Base-by-base conservation (phyloP, 805 yeast genomes). In the Metschnikowia similis region DNA sequence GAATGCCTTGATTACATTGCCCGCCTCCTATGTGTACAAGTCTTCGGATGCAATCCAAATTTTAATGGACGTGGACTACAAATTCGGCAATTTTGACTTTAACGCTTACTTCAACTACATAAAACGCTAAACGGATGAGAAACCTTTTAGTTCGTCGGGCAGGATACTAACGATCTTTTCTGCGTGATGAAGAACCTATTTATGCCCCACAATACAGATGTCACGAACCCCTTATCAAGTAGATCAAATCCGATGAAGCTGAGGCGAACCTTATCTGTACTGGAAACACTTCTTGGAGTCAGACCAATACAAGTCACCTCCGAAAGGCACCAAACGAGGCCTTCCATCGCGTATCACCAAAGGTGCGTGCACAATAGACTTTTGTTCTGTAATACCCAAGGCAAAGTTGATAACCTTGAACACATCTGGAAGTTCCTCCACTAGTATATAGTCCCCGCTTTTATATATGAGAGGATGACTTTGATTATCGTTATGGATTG, bases 61-160 rank as follows among this genome's bases (percentile, higher is more conserved):
- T 52, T 80, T 83, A 57, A 77, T 81, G 57, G 87, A 83, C 58
- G 69, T 83, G 53, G 86, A 82, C 62, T 79, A 78, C 63, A 81
- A 79, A 60, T 82, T 83, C 61, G 77, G 82, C 32, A 73, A 73
- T 57, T 83, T 83, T 66, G 74, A 80, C 61, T 70, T 70, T 57
- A 67, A 67, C 31, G 76, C 80, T 37, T 83, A 82, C 58, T 54
- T 60, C 51, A 70, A 62, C 49, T 73, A 61, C 52, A 61, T 70
- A 51, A 61, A 59, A 50, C 63, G 61, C 39, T 52, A 53, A 41
- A 32, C 45, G 21, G 36, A 35, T 17, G 31, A 32, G 27, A 9
- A 41, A n/a, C 21, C 21, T 4, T 8, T 41, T 14, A 30, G 28
- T 41, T 31, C 29, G 34, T 32, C 32, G 21, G 31, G 37, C 29